Conservation (phyloP, 116 monocot species). For the Trichopus zeylanicus region DNA sequence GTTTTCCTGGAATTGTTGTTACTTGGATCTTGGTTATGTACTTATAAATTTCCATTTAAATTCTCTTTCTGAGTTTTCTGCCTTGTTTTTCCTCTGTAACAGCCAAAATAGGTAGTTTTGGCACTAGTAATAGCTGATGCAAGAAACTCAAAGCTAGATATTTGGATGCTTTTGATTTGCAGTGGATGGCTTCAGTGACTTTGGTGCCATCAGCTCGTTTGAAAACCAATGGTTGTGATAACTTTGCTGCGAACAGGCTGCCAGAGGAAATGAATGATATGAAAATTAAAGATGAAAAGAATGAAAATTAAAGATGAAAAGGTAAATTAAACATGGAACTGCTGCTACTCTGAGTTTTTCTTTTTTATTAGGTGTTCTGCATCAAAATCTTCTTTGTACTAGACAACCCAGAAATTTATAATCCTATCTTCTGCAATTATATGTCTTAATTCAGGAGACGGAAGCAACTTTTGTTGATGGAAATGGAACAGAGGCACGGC, state of each 20-base stretch:
- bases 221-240: neutral
- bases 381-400: neutral
- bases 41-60: no score
- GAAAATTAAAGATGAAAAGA: slow-evolving; percentile 46
- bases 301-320: no score
- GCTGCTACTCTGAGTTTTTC: slow-evolving; percentile 1
- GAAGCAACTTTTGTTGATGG: slow-evolving; percentile 37
- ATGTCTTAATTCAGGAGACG: slow-evolving; percentile 12
- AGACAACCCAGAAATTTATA: neutral
- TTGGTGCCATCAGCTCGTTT: slow-evolving; percentile 1
- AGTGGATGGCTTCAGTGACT: slow-evolving; percentile 4
- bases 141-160: neutral
- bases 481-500: slow-evolving; percentile 39
- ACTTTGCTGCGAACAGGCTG: neutral
- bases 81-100: neutral
- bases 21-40: no score
- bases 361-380: no score
- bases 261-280: slow-evolving; percentile 52
- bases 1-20: no score
- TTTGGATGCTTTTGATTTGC: neutral
- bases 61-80: no score
- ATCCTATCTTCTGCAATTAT: neutral
- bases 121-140: neutral
- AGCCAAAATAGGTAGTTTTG: neutral
- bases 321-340: slow-evolving; percentile 13